Conservation (phyloP, 192 early-diverging fungal species). For the Entomortierella lignicola region DNA sequence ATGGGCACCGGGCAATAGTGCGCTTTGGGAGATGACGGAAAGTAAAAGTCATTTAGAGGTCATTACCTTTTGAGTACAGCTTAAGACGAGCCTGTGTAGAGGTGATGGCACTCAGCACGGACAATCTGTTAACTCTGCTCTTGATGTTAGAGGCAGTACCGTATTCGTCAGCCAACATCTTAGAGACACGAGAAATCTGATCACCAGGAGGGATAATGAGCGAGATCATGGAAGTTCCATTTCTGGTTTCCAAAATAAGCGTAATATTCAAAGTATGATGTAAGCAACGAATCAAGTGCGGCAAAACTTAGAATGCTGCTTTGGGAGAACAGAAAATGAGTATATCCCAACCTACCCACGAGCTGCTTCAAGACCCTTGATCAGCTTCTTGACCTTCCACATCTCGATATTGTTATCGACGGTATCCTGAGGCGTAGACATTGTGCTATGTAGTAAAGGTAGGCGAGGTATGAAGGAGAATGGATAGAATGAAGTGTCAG, state of each 20-base stretch:
- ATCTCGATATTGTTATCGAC: constrained; percentile 93
- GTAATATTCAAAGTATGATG: not conserved
- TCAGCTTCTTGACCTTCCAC: constrained; percentile 99
- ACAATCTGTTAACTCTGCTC: constrained; percentile 97
- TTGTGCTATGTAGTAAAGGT: constrained; percentile 18
- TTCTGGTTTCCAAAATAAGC: constrained; percentile 66
- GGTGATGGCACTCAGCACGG: constrained; percentile 96
- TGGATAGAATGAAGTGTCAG: not conserved
- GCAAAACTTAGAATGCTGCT: too few species aligned
- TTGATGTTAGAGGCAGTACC: constrained; percentile 99
- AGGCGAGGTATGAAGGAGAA: not conserved
- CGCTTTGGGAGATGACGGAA: not conserved
- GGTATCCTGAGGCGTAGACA: constrained; percentile 56
- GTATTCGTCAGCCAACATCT: constrained; percentile 98
- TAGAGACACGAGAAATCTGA: constrained; percentile 90
- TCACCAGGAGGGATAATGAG: constrained; percentile 94
- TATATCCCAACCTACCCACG: constrained; percentile 74
- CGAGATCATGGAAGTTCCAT: constrained; percentile 99
- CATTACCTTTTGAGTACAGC: constrained; percentile 82
- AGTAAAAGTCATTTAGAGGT: not conserved
- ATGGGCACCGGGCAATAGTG: too few species aligned
- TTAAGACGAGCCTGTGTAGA: constrained; percentile 98
- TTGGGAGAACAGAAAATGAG: not conserved
- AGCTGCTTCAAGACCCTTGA: constrained; percentile 94
- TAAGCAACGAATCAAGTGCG: not conserved